phyloP scores from a whole-genome alignment of 768 basidiomycete species.

The Tubosaeta brunneosetosa region DNA sequence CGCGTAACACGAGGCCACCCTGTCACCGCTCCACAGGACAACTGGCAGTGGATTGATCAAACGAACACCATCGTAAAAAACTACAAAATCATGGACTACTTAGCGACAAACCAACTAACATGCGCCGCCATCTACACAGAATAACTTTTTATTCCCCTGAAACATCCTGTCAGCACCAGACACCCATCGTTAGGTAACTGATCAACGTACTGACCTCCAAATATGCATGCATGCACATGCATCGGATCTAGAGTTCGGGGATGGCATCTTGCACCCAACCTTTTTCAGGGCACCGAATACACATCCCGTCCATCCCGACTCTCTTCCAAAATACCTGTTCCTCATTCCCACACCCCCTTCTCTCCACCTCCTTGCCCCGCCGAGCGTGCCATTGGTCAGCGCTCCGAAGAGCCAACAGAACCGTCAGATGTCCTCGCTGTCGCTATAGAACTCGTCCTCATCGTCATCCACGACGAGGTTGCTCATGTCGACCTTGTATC shows the following conservation, averaged over 20 bases:
- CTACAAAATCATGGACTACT: slow-evolving; percentile 27
- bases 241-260: slow-evolving; percentile 9
- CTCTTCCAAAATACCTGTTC: not conserved
- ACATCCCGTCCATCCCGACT: not conserved
- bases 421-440: slow-evolving; percentile 77
- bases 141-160: slow-evolving; percentile 8
- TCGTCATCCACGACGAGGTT: slow-evolving; percentile 77
- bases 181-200: not conserved
- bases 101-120: slow-evolving; percentile 16
- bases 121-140: slow-evolving; percentile 14
- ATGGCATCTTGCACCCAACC: slow-evolving; percentile 6
- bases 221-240: slow-evolving; percentile 13
- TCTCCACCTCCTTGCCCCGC: slow-evolving; percentile 49
- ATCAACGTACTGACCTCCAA: slow-evolving; percentile 16
- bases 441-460: slow-evolving; percentile 80
- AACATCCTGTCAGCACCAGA: slow-evolving; percentile 3
- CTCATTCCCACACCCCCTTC: slow-evolving; percentile 3
- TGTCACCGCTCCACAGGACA: slow-evolving; percentile 1
- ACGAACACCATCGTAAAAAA: slow-evolving; percentile 16
- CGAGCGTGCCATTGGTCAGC: slow-evolving; percentile 57
- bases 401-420: slow-evolving; percentile 84
- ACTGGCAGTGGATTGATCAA: slow-evolving; percentile 25
- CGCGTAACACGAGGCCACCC: slow-evolving; percentile 12
- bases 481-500: slow-evolving; percentile 97
- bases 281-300: slow-evolving; percentile 8